phyloP scores from a whole-genome alignment of 2,329 filamentous ascomycete species.

The Sordariomycetes sp. region DNA sequence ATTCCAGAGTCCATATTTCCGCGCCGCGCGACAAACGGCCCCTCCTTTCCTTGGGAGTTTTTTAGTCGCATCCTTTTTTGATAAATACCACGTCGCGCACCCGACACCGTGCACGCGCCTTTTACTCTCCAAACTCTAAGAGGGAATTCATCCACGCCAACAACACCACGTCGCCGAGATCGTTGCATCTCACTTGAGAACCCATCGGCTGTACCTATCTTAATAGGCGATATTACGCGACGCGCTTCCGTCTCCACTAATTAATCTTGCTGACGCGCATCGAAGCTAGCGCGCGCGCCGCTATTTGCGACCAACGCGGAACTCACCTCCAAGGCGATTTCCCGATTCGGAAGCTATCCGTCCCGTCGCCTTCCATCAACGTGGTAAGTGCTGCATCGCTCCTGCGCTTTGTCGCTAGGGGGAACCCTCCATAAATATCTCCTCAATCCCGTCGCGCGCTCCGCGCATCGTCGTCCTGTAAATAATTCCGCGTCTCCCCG shows the following conservation, averaged over 20 bases:
- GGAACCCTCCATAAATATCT: neutral
- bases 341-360: neutral
- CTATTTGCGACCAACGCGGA: neutral
- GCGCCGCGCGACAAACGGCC: neutral
- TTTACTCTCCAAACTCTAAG: conserved; percentile 2
- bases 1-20: conserved; percentile 1
- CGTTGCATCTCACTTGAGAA: neutral
- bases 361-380: neutral
- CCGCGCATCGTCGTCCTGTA: neutral
- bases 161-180: neutral
- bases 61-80: conserved; percentile 3
- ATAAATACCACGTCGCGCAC: conserved; percentile 11
- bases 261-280: neutral
- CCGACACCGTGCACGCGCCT: conserved; percentile 9
- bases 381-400: neutral
- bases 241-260: neutral
- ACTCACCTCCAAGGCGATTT: neutral
- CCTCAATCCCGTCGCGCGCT: neutral
- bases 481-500: neutral
- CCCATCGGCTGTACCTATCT: neutral
- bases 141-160: neutral
- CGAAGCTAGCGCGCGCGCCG: neutral
- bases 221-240: neutral
- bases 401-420: neutral
- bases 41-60: neutral